A percentile compares a stretch with the other conserved stretches of the same genome.
These are phyloP conservation scores for Pyrrhoderma lamaoense DNA, from an alignment of 1,284 basidiomycete genomes.

Conservation along the genomic window DNA sequence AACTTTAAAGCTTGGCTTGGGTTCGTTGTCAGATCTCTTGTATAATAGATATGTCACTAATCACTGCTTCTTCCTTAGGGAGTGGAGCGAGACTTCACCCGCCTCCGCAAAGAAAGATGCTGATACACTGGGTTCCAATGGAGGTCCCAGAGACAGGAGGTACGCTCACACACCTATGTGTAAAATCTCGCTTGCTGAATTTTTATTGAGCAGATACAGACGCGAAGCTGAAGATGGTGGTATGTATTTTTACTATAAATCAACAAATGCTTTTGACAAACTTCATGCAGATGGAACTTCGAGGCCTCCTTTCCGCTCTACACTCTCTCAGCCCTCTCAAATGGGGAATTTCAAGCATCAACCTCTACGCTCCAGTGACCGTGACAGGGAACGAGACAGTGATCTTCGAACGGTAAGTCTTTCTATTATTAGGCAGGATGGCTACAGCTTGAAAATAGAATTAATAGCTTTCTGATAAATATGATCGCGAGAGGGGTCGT, in stretches of 20 bases:
- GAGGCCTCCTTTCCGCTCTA: slow-evolving; percentile 61
- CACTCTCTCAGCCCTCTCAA: slow-evolving; percentile 72
- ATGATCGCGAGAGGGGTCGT: slow-evolving; percentile 45
- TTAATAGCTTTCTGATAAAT: slow-evolving; percentile 70
- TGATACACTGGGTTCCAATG: slow-evolving; percentile 42
- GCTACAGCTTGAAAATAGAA: not conserved
- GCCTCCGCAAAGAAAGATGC: slow-evolving; percentile 56
- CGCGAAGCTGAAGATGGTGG: slow-evolving; percentile 69
- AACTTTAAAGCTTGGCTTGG: slow-evolving; percentile 82
- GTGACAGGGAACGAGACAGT: slow-evolving; percentile 51
- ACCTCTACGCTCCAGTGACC: slow-evolving; percentile 58
- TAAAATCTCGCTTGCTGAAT: slow-evolving; percentile 1
- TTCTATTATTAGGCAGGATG: not conserved
- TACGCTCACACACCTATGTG: slow-evolving; percentile 20
- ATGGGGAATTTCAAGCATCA: slow-evolving; percentile 88
- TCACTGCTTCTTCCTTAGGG: slow-evolving; percentile 28
- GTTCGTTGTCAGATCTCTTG: slow-evolving; percentile 36
- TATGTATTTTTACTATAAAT: slow-evolving; percentile 26
- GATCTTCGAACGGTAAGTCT: slow-evolving; percentile 33
- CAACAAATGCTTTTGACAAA: slow-evolving; percentile 17
- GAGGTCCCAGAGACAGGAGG: slow-evolving; percentile 53
- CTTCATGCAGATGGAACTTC: slow-evolving; percentile 40
- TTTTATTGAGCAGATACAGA: slow-evolving; percentile 47
- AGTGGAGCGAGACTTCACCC: slow-evolving; percentile 50
- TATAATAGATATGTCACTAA: slow-evolving; percentile 16